phyloP scores from a whole-genome alignment of 2,329 filamentous ascomycete genomes.

The Aquanectria penicillioides region DNA sequence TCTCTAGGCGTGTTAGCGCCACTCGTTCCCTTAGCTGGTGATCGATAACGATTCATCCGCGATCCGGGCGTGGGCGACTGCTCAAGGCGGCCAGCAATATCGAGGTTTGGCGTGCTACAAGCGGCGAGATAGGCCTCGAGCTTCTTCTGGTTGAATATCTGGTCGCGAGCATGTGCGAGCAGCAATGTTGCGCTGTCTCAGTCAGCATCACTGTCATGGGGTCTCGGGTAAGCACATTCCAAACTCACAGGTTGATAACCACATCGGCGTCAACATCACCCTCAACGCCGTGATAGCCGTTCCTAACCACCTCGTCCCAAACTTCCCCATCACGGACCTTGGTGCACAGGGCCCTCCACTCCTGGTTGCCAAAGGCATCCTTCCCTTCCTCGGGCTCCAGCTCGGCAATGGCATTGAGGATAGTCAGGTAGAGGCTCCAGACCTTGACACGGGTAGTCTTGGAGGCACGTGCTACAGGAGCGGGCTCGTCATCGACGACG shows the following conservation, averaged over 20 bases:
- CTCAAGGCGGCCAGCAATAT: slow-evolving; percentile 73
- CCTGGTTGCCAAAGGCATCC: slow-evolving; percentile 82
- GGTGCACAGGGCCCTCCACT: slow-evolving; percentile 83
- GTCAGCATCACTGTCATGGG: slow-evolving; percentile 29
- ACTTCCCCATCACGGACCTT: slow-evolving; percentile 89
- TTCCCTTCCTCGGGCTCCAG: slow-evolving; percentile 91
- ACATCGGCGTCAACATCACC: slow-evolving; percentile 95
- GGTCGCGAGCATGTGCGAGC: slow-evolving; percentile 87
- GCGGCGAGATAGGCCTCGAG: slow-evolving; percentile 90
- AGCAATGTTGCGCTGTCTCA: slow-evolving; percentile 81
- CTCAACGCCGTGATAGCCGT: slow-evolving; percentile 88
- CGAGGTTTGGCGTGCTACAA: slow-evolving; percentile 76
- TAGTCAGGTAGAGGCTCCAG: slow-evolving; percentile 96
- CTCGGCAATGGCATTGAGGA: slow-evolving; percentile 90
- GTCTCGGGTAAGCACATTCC: slow-evolving; percentile 17
- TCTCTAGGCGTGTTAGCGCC: slow-evolving; percentile 87
- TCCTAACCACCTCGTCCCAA: slow-evolving; percentile 92
- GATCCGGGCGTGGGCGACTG: slow-evolving; percentile 52
- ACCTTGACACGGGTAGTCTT: slow-evolving; percentile 90
- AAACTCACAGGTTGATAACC: slow-evolving; percentile 81
- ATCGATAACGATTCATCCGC: slow-evolving; percentile 52
- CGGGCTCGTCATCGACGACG: slow-evolving; percentile 63
- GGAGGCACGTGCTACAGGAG: slow-evolving; percentile 82
- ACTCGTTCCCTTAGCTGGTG: slow-evolving; percentile 60
- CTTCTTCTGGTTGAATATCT: slow-evolving; percentile 84